phyloP scores from a whole-genome alignment of 768 basidiomycete genomes.

The Kwoniella bestiolae region DNA sequence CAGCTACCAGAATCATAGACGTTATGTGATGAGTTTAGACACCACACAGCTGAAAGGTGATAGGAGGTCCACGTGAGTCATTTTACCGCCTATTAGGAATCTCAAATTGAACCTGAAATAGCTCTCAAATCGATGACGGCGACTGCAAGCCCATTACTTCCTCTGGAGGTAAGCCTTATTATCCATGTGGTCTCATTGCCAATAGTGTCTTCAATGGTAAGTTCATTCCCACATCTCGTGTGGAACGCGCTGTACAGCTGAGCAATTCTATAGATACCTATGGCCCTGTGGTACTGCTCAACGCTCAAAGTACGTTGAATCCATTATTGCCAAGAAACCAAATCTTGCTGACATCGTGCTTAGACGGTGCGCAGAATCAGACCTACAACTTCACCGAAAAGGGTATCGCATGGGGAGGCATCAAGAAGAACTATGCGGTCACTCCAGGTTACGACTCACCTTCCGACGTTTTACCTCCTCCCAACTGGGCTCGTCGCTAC shows the following conservation, averaged over 20 bases:
- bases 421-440: conserved; percentile 82
- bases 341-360: neutral
- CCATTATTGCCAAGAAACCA: neutral
- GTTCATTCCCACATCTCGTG: conserved; percentile 32
- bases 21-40: conserved; percentile 91
- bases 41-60: conserved; percentile 80
- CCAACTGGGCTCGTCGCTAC: conserved; percentile 80
- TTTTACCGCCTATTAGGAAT: neutral
- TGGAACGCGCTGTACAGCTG: neutral
- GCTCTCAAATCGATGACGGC: conserved; percentile 60
- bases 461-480: conserved; percentile 81
- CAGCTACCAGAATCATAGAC: conserved; percentile 96
- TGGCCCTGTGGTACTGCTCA: conserved; percentile 66
- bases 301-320: conserved; percentile 61
- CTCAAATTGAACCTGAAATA: conserved; percentile 9
- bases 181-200: conserved; percentile 95
- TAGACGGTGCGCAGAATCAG: conserved; percentile 54
- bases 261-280: conserved; percentile 71
- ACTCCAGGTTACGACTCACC: conserved; percentile 67
- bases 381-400: conserved; percentile 74
- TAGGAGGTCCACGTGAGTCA: conserved; percentile 44
- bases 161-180: conserved; percentile 66
- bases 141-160: conserved; percentile 87
- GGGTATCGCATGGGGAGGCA: conserved; percentile 95
- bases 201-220: conserved; percentile 95